Conservation (phyloP, 202 grass and related monocot genomes). For the Musa balbisiana region DNA sequence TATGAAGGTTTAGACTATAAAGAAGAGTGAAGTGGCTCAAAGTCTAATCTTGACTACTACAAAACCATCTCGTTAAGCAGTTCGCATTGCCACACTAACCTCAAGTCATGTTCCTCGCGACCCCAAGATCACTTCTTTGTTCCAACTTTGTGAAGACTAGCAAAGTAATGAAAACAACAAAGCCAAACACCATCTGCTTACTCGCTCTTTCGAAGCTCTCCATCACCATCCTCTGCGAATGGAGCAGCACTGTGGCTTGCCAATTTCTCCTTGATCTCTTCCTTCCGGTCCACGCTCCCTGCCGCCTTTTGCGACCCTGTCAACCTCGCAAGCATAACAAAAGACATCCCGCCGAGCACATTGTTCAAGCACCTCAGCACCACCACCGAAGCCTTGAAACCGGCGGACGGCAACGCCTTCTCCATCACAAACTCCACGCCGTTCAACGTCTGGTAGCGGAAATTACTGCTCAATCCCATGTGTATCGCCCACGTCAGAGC, state of each 20-base stretch:
- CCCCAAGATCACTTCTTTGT: neutral
- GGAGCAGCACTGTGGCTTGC: neutral
- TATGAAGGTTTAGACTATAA: neutral
- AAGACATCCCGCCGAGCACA: constrained; percentile 14
- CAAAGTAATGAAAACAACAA: neutral
- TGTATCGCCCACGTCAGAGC: constrained; percentile 27
- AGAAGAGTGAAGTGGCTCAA: neutral
- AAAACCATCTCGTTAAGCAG: no score
- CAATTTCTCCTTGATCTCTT: constrained; percentile 7
- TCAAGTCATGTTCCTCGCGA: neutral
- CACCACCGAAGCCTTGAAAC: constrained; percentile 11
- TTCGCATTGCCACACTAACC: neutral
- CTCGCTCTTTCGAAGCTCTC: neutral
- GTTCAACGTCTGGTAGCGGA: constrained; percentile 12
- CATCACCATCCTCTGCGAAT: neutral
- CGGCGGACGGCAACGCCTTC: constrained; percentile 11
- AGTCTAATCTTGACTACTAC: neutral
- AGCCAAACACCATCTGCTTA: neutral
- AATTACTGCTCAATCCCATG: constrained; percentile 19
- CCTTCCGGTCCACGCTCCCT: neutral
- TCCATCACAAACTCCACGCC: constrained; percentile 12
- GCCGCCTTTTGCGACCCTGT: constrained; percentile 10
- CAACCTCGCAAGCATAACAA: constrained; percentile 9
- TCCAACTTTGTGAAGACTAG: neutral
- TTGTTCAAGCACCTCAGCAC: constrained; percentile 20